Conservation (phyloP, 2,329 filamentous ascomycete genomes). For the Periconia sp. region DNA sequence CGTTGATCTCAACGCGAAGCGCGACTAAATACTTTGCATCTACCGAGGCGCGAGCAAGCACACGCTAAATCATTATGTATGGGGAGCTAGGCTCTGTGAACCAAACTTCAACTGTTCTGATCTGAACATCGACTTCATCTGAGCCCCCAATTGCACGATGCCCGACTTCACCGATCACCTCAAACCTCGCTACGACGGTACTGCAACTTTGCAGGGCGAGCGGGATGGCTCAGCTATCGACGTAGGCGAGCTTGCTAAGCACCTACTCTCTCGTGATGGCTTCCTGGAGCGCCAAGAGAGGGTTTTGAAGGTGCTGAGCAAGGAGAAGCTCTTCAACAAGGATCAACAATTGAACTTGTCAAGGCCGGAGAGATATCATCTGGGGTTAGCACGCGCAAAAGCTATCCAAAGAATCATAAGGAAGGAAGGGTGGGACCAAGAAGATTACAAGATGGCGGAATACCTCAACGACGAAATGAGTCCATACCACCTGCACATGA, state of each 20-base stretch:
- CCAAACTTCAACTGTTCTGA: not conserved
- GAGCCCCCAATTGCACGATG: slow-evolving; percentile 37
- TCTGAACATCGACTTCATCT: too few species aligned
- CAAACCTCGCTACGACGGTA: slow-evolving; percentile 54
- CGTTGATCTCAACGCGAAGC: not conserved
- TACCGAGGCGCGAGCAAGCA: too few species aligned
- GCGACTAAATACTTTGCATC: too few species aligned
- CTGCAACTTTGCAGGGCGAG: slow-evolving; percentile 54
- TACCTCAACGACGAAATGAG: slow-evolving; percentile 61
- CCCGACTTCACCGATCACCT: slow-evolving; percentile 58
- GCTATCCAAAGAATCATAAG: slow-evolving; percentile 54
- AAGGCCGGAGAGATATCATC: slow-evolving; percentile 58
- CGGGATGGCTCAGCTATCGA: slow-evolving; percentile 52
- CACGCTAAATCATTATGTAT: too few species aligned
- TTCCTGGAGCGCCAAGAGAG: slow-evolving; percentile 57
- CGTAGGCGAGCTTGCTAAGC: slow-evolving; percentile 52
- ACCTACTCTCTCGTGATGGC: slow-evolving; percentile 54
- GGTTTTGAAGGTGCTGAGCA: slow-evolving; percentile 52
- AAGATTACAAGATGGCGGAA: slow-evolving; percentile 59
- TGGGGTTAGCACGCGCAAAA: slow-evolving; percentile 60
- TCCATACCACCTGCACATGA: slow-evolving; percentile 55
- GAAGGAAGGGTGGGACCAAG: slow-evolving; percentile 55
- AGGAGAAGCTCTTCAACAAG: slow-evolving; percentile 58
- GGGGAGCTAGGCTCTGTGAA: too few species aligned
- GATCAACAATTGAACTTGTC: slow-evolving; percentile 58